Evolutionary conservation across 495 filamentous ascomycete species (phyloP).

Genomic region (Tuber magnatum): DNA sequence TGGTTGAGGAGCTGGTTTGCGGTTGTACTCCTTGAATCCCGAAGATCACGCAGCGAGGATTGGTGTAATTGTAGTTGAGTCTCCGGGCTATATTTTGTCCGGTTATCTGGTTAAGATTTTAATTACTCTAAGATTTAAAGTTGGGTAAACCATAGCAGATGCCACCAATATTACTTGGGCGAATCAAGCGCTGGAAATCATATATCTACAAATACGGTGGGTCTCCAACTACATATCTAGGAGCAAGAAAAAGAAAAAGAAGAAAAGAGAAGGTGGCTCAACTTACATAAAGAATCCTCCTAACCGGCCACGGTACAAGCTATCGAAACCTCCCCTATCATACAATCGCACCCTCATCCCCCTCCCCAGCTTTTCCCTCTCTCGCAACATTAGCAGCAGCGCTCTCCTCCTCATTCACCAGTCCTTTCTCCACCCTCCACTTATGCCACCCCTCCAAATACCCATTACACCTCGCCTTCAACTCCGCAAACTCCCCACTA

Average conservation of each 20-base stretch:
- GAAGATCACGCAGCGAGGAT: no score
- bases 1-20: no score
- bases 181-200: neutral
- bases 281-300: neutral
- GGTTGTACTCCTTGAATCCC: no score
- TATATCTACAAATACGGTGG: neutral
- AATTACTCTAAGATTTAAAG: neutral
- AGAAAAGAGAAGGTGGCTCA: neutral
- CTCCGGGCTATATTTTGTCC: no score
- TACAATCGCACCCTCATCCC: neutral
- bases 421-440: conserved; percentile 17
- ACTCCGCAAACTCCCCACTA: conserved; percentile 9
- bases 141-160: neutral
- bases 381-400: neutral
- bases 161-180: neutral
- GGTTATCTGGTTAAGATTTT: no score
- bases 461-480: conserved; percentile 21
- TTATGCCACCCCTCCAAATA: conserved; percentile 21
- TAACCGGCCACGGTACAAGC: neutral
- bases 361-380: neutral
- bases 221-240: neutral
- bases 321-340: neutral
- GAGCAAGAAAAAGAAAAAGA: no score
- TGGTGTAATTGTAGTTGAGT: no score
- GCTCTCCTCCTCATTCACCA: conserved; percentile 2